Evolutionary conservation across 2,329 filamentous ascomycete species (phyloP), one percentile per base, ranked within the genome.

Genomic region (Dryadomyces sulphureus): DNA sequence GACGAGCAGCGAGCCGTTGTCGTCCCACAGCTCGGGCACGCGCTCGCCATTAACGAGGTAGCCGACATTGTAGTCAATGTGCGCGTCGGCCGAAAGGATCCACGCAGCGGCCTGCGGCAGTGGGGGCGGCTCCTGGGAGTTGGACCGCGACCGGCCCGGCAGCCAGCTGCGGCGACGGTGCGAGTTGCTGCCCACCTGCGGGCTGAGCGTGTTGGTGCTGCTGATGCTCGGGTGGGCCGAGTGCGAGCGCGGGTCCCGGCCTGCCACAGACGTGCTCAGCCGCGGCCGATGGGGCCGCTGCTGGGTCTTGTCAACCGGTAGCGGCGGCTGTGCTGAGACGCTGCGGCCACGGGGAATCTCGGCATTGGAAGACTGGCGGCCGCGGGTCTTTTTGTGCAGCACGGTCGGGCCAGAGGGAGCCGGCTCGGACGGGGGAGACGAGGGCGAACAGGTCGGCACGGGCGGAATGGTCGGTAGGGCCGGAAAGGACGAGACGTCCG

Each of bases 21-120:
- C 75, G 52, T 77, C 74, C 79, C 79, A 82, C 19, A 83, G 60
- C 57, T 82, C 79, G 2, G 77, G 75, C 4, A 81, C 73, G 63
- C 72, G 77, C 53, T 80, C 74, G 19, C 68, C 71, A 38, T 69
- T 70, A 20, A 65, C 56, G 45, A 81, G 59, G 27, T 68, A 66
- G 7, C 63, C 56, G 0, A 69, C 63, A 55, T 74, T 78, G 56
- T 81, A 81, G 45, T 80, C 75, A 12, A 65, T 65, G 19, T 64
- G 65, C 38, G 62, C 62, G 43, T 70, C 70, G 7, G 72, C 68
- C 2, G 68, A 62, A 52, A 79, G 61, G 35, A 79, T 64, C 77
- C 77, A 81, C 12, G 60, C 60, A 5, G 55, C 46, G 5, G 47
- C 21, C 5, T 21, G 24, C 2, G 43, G 14, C 7, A 49, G 49